Evolutionary conservation across 1,139 yeast genomes (phyloP).

Genomic region (Yamadazyma conglobata): DNA sequence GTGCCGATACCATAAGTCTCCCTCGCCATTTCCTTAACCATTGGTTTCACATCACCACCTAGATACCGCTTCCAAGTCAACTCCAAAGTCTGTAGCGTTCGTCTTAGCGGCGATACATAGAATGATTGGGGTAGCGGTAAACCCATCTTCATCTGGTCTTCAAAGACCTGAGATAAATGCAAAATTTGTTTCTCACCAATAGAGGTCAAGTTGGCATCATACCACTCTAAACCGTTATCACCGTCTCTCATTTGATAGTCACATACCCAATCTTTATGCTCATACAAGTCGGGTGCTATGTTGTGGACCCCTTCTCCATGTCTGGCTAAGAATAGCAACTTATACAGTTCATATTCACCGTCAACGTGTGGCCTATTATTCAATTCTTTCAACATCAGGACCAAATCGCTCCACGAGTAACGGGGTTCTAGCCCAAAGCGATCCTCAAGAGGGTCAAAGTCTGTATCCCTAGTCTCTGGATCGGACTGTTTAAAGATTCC

Average conservation of each 20-base stretch:
- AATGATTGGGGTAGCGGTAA: conserved; percentile 28
- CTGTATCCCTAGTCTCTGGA: conserved; percentile 5
- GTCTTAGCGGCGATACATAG: conserved; percentile 34
- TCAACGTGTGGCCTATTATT: too few species aligned
- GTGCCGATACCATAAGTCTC: conserved; percentile 40
- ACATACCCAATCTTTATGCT: conserved; percentile 28
- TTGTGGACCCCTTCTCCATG: conserved; percentile 80
- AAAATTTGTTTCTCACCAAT: conserved; percentile 23
- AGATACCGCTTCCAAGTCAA: conserved; percentile 23
- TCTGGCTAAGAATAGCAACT: conserved; percentile 35
- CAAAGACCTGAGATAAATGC: conserved; percentile 19
- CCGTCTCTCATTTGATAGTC: conserved; percentile 30
- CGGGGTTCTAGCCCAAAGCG: conserved; percentile 9
- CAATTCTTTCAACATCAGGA: conserved; percentile 8
- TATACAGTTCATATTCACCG: too few species aligned
- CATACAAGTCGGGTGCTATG: conserved; percentile 21
- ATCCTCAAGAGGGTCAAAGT: conserved; percentile 7
- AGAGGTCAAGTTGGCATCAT: conserved; percentile 34
- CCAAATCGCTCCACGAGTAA: conserved; percentile 13
- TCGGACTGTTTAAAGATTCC: conserved; percentile 11
- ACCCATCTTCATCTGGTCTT: conserved; percentile 14
- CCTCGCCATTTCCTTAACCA: conserved; percentile 31
- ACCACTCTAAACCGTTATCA: conserved; percentile 31
- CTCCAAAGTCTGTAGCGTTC: conserved; percentile 34
- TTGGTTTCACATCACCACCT: conserved; percentile 22